Evolutionary conservation across 2,329 filamentous ascomycete species (phyloP).

Genomic region (Fusarium avenaceum): DNA sequence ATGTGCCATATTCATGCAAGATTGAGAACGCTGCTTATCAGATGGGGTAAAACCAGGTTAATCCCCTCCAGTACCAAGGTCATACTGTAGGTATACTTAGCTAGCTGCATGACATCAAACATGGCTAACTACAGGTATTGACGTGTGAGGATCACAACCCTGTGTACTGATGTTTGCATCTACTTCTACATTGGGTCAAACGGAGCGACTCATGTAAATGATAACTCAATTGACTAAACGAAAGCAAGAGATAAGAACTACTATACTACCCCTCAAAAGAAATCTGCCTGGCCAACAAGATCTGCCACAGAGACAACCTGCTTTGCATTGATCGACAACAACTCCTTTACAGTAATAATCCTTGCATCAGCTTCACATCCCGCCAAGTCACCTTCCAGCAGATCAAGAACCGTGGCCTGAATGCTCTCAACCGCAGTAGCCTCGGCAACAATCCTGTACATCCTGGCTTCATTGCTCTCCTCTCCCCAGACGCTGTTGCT

Average conservation of each 20-base stretch:
- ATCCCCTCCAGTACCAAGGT: no score
- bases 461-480: constrained; percentile 10
- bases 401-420: constrained; percentile 4
- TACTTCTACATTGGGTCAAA: background rate
- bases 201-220: background rate
- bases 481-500: constrained; percentile 7
- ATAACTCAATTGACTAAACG: background rate
- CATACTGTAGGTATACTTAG: no score
- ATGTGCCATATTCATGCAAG: background rate
- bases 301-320: constrained; percentile 6
- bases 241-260: background rate
- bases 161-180: background rate
- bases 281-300: background rate
- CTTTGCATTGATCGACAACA: constrained; percentile 11
- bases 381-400: constrained; percentile 2
- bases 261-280: background rate
- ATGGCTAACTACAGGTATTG: background rate
- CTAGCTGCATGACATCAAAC: background rate
- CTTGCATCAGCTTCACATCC: constrained; percentile 16
- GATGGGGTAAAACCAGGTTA: background rate
- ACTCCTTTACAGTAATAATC: constrained; percentile 15
- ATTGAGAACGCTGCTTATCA: background rate
- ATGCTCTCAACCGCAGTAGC: constrained; percentile 8
- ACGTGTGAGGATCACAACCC: background rate
- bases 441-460: constrained; percentile 12